phyloP scores from a whole-genome alignment of 345 rosid species.

The Hypericum androsaemum region DNA sequence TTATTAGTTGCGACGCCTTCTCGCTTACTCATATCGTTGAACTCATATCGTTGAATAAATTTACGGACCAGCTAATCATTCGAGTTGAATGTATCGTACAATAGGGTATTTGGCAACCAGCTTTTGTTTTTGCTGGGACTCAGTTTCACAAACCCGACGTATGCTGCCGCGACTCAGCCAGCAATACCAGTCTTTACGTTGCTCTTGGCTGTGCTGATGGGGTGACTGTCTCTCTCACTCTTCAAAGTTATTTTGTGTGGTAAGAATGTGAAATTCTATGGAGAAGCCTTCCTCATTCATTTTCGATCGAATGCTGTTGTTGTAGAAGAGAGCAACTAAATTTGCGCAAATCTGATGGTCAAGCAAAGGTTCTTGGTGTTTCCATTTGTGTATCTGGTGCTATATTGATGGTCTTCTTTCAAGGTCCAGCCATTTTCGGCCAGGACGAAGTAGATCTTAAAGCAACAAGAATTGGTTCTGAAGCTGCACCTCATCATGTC shows the following conservation, averaged over 20 bases:
- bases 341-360: slow-evolving; percentile 76
- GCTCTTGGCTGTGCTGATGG: slow-evolving; percentile 78
- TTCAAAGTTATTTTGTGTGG: too few relatives aligned
- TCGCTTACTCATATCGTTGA: too few relatives aligned
- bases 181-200: slow-evolving; percentile 96
- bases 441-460: slow-evolving; percentile 37
- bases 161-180: slow-evolving; percentile 97
- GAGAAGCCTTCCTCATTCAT: slow-evolving; percentile 14
- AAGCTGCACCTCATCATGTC: slow-evolving; percentile 77
- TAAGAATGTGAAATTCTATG: too few relatives aligned
- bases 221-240: slow-evolving; percentile 25
- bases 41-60: too few relatives aligned
- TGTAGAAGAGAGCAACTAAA: slow-evolving; percentile 96
- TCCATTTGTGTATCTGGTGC: slow-evolving; percentile 86
- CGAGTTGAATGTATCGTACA: slow-evolving; percentile 7
- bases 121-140: slow-evolving; percentile 90
- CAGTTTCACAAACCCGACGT: slow-evolving; percentile 89
- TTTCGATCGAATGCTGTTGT: slow-evolving; percentile 16
- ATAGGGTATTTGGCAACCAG: slow-evolving; percentile 97
- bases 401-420: slow-evolving; percentile 66
- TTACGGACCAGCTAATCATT: too few relatives aligned
- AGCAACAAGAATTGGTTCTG: slow-evolving; percentile 48
- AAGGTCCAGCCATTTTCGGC: slow-evolving; percentile 84
- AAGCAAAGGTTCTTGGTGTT: slow-evolving; percentile 77
- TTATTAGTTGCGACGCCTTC: too few relatives aligned